Conservation (phyloP, 345 rosid genomes). For the Rhodamnia rubescens region DNA sequence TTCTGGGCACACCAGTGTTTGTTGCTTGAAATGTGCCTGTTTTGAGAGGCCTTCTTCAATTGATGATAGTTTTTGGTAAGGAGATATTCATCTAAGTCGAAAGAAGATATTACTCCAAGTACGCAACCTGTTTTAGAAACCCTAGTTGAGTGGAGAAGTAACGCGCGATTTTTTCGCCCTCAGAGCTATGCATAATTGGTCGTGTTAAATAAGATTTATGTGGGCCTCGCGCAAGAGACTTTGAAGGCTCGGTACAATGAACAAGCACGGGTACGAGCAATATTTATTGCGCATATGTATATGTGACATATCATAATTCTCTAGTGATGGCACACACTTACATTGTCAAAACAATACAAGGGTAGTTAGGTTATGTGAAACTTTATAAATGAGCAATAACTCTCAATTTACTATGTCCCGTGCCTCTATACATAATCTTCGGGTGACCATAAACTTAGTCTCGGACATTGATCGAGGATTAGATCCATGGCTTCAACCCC, state of each 20-base stretch:
- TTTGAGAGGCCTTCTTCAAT: neutral
- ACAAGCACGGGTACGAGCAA: neutral
- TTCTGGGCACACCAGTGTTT: neutral
- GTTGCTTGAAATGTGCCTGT: neutral
- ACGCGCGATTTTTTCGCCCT: neutral
- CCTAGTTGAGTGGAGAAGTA: neutral
- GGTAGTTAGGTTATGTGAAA: neutral
- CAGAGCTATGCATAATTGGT: neutral
- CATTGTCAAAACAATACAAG: neutral
- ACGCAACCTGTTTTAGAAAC: neutral
- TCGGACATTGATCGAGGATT: neutral
- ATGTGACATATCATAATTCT: neutral
- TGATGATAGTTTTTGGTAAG: neutral
- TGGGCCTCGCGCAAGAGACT: neutral
- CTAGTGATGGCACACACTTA: neutral
- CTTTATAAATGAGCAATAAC: neutral
- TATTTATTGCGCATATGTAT: neutral
- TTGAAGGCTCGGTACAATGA: neutral
- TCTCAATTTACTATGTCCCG: neutral
- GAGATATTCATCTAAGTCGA: neutral
- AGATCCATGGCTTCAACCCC: neutral
- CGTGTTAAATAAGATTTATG: neutral
- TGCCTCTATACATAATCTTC: neutral
- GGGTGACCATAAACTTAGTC: neutral
- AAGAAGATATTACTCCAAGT: neutral